Percentiles rank a stretch among this genome's conserved stretches.
Conservation (phyloP, 352 stramenopile species). For the Phytophthora vignae region DNA sequence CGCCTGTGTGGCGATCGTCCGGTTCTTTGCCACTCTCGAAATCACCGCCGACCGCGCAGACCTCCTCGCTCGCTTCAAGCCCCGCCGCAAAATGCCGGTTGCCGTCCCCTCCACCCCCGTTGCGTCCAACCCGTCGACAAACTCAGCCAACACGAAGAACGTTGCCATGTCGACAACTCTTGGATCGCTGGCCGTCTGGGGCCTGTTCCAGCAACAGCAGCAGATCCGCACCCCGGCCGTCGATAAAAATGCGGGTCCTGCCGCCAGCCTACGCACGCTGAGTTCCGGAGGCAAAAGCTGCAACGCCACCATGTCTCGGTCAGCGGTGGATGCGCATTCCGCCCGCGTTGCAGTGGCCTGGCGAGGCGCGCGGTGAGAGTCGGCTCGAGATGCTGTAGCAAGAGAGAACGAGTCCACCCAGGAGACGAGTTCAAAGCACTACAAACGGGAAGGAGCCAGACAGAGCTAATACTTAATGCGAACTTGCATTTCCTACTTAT, state of each 20-base stretch:
- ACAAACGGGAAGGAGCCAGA: constrained; percentile 11
- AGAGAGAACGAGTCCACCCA: neutral
- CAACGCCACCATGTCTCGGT: neutral
- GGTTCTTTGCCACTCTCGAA: constrained; percentile 23
- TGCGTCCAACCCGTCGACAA: too few species aligned
- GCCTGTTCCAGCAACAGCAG: constrained; percentile 20
- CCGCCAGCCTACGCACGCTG: constrained; percentile 7
- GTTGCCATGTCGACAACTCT: constrained; percentile 2
- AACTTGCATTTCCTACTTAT: neutral
- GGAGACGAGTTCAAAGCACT: too few species aligned
- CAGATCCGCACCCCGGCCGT: constrained; percentile 8
- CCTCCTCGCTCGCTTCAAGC: neutral
- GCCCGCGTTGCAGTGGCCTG: constrained; percentile 14
- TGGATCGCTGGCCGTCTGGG: constrained; percentile 12
- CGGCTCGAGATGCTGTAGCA: neutral
- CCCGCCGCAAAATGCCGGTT: constrained; percentile 4
- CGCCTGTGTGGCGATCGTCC: neutral
- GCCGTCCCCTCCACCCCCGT: neutral
- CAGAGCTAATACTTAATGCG: constrained; percentile 20
- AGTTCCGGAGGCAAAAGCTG: constrained; percentile 19
- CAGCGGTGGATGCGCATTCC: neutral
- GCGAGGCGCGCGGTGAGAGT: constrained; percentile 26
- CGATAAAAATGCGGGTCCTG: constrained; percentile 13
- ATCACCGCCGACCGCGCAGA: constrained; percentile 9
- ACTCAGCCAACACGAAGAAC: neutral